phyloP scores from a whole-genome alignment of 768 basidiomycete genomes.

The Nevesoporus exiguus region DNA sequence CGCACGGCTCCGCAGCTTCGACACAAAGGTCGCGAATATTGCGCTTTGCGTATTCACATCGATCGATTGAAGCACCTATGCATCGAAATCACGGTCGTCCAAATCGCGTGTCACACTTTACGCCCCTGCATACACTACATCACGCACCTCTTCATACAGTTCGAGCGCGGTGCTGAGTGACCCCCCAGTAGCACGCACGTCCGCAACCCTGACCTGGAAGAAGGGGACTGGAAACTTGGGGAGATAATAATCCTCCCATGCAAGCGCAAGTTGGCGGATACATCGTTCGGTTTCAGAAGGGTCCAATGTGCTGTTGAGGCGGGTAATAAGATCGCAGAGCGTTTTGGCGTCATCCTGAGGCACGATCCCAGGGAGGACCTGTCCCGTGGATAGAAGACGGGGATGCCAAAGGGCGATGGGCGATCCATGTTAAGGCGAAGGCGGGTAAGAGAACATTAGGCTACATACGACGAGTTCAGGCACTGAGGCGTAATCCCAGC shows the following conservation, averaged over 20 bases:
- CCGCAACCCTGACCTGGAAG: conserved; percentile 31
- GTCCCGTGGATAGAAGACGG: not conserved
- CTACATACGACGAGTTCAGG: conserved; percentile 28
- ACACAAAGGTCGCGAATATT: conserved; percentile 25
- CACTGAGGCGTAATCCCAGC: conserved; percentile 28
- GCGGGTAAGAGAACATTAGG: not conserved
- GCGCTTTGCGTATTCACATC: conserved; percentile 10
- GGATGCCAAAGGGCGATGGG: not conserved
- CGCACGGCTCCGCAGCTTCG: conserved; percentile 22
- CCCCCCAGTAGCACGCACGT: conserved; percentile 30
- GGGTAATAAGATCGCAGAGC: conserved; percentile 16
- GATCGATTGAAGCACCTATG: conserved; percentile 26
- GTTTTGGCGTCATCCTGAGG: conserved; percentile 20
- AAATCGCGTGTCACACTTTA: not conserved
- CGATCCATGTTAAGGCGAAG: not conserved
- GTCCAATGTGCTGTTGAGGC: conserved; percentile 16
- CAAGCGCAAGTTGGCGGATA: conserved; percentile 27
- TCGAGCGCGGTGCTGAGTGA: conserved; percentile 30
- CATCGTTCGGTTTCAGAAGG: conserved; percentile 18
- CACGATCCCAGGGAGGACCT: conserved; percentile 24
- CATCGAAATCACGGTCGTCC: not conserved
- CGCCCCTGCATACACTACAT: not conserved
- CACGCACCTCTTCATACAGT: conserved; percentile 30
- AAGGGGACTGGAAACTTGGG: conserved; percentile 31
- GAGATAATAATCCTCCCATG: conserved; percentile 32